Evolutionary conservation across 2,329 filamentous ascomycete species (phyloP), one percentile per base, ranked within the genome.

Genomic region (Calonectria fujianensis): DNA sequence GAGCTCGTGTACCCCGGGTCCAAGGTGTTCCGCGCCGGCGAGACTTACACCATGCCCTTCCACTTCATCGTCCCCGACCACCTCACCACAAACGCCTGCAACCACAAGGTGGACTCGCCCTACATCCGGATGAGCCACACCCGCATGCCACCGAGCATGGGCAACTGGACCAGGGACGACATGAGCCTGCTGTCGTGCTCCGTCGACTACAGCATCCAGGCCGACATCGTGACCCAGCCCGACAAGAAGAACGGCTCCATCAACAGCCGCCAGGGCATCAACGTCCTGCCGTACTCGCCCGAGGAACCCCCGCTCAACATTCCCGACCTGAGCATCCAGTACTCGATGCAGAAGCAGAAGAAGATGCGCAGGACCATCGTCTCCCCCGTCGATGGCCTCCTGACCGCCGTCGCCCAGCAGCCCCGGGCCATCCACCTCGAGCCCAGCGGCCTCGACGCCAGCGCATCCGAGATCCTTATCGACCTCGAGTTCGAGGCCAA

Each of bases 1-100:
- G 66, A 74, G 14, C 72, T 69, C 13, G 63, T 75, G 24, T 79
- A 78, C 52, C 79, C 78, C 1, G 39, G 51, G 7, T 72, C 74
- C 4, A 54, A 35, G 0, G 41, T 80, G 8, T 75, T 80, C 10
- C 74, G 73, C 20, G 73, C 77, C 0, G 72, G 75, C 18, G 72
- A 70, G 14, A 75, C 76, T 29, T 80, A 79, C 37, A 77, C 59
- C 0, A 73, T 80, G 8, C 79, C 79, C 0, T 80, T 80, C n/a
- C 64, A 77, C 20, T 80, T 80, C 48, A 78, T 78, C 18, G 50
- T 80, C 2, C 79, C 79, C n/a, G 69, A 78, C 1, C 78, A 80
- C 18, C 75, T 80, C 0, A 75, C 78, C 3, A 69, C 74, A 2
- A 69, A 75, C n/a, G 76, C 79, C 0, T 80, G 79, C 29, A 51